phyloP scores from a whole-genome alignment of 352 stramenopile species.

The Globisporangium orthogonon region DNA sequence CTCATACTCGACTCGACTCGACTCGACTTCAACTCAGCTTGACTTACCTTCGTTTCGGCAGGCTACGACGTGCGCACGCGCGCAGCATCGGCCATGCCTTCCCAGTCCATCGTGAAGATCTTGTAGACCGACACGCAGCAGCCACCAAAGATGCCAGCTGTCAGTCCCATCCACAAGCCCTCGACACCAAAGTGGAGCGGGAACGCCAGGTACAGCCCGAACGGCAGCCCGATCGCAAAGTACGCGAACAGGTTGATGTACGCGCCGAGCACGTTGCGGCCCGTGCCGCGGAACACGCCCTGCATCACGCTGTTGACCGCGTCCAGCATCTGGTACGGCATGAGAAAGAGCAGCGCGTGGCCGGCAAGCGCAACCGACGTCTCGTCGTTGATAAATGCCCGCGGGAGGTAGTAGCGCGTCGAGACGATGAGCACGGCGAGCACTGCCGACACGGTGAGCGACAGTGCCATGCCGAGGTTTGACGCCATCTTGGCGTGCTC shows the following conservation, averaged over 20 bases:
- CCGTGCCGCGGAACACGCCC: slow-evolving; percentile 63
- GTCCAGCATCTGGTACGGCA: slow-evolving; percentile 67
- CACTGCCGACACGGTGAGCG: slow-evolving; percentile 30
- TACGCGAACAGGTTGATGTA: slow-evolving; percentile 66
- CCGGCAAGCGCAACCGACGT: slow-evolving; percentile 32
- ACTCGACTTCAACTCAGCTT: not conserved
- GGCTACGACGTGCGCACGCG: slow-evolving; percentile 36
- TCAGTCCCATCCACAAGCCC: slow-evolving; percentile 68
- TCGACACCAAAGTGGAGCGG: slow-evolving; percentile 48
- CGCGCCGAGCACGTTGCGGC: slow-evolving; percentile 42
- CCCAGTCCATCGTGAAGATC: slow-evolving; percentile 53
- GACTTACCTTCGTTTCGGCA: not conserved
- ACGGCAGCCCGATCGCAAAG: slow-evolving; percentile 61
- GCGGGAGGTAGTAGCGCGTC: slow-evolving; percentile 36
- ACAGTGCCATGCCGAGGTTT: slow-evolving; percentile 57
- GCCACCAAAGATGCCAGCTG: slow-evolving; percentile 45
- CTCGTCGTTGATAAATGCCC: slow-evolving; percentile 70
- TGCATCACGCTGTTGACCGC: slow-evolving; percentile 72
- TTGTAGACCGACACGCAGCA: slow-evolving; percentile 52
- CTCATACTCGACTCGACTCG: not conserved
- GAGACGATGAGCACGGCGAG: slow-evolving; percentile 38
- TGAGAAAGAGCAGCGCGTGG: slow-evolving; percentile 50
- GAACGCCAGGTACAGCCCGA: slow-evolving; percentile 61
- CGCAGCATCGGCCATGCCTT: slow-evolving; percentile 46
- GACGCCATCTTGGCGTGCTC: slow-evolving; percentile 80